Conservation (phyloP, 805 yeast genomes). For the Ogataea allantospora region DNA sequence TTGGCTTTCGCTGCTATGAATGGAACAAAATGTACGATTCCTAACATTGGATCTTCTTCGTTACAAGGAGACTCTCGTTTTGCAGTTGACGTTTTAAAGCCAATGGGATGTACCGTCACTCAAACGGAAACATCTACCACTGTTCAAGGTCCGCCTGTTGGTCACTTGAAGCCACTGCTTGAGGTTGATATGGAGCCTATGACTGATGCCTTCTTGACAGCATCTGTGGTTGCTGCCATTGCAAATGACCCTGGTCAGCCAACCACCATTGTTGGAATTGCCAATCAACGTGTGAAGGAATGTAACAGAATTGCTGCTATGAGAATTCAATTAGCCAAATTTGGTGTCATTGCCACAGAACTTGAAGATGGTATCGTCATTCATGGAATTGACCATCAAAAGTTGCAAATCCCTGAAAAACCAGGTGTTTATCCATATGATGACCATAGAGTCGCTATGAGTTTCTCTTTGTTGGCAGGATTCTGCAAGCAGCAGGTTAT, state of each 20-base stretch:
- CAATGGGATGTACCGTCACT: conserved; percentile 91
- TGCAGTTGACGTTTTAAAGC: conserved; percentile 86
- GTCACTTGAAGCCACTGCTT: conserved; percentile 64
- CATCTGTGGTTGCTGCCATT: conserved; percentile 91
- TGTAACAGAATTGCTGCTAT: conserved; percentile 95
- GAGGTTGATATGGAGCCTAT: conserved; percentile 97
- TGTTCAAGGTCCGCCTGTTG: conserved; percentile 82
- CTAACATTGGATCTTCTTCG: conserved; percentile 89
- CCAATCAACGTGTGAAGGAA: conserved; percentile 96
- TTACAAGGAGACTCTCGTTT: conserved; percentile 97
- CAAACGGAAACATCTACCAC: conserved; percentile 88
- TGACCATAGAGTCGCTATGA: conserved; percentile 98
- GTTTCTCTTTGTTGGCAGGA: conserved; percentile 85
- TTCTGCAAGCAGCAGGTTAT: conserved; percentile 56
- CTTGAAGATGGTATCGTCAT: conserved; percentile 91
- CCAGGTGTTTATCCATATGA: conserved; percentile 79
- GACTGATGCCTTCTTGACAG: conserved; percentile 98
- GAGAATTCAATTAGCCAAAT: conserved; percentile 83
- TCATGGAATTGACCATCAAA: conserved; percentile 57
- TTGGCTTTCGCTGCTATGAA: conserved; percentile 96
- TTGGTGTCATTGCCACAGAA: conserved; percentile 84
- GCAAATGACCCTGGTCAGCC: conserved; percentile 56
- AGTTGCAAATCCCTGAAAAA: conserved; percentile 54
- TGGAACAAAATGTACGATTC: conserved; percentile 88
- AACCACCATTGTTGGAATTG: conserved; percentile 90